Evolutionary conservation across 441 rosid genomes (phyloP), one percentile per base, ranked within the genome.

Genomic region (Gossypium lobatum): DNA sequence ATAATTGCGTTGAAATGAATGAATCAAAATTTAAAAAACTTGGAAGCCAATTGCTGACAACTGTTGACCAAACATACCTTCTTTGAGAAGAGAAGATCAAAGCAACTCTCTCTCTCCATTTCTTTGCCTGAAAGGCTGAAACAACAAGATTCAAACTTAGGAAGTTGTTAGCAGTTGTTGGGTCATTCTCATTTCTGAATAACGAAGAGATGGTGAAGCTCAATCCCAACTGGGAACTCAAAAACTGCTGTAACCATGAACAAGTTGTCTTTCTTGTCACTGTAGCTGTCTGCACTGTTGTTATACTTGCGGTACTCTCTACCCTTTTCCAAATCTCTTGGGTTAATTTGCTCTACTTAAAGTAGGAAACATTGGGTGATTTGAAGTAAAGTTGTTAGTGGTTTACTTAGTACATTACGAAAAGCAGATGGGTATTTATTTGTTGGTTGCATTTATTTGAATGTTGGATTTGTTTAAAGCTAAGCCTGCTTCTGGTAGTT

Each of bases 201-300:
- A 31, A 55, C 53, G 21, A 14, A 59, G 66, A 71, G 50, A 58
- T 57, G 23, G 17, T 59, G 25, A 45, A 25, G 48, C 57, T 71
- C 42, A 59, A 26, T 3, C 66, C 75, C 14, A 71, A 71, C 42
- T 81, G 85, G 85, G 87, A 80, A 76, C 83, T 84, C 25, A 74
- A 73, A 73, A 62, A 71, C 50, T 82, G 87, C 80, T 82, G 82
- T 73, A 70, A 84, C 68, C 82, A 84, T 34, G 85, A 84, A 5
- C 87, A 84, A 80, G 80, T 71, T 31, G 80, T 80, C 60, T 80
- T 84, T 78, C 71, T 82, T 52, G 73, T 78, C 48, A 74, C 85
- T 31, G 76, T 84, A 73, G 61, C 69, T 9, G 80, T 84, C 72
- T 82, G 82, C 80, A 72, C 85, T 11, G 87, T 84, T 48, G 82